Conservation (phyloP, 1,139 yeast genomes). For the Debaryomyces psychrophilus region DNA sequence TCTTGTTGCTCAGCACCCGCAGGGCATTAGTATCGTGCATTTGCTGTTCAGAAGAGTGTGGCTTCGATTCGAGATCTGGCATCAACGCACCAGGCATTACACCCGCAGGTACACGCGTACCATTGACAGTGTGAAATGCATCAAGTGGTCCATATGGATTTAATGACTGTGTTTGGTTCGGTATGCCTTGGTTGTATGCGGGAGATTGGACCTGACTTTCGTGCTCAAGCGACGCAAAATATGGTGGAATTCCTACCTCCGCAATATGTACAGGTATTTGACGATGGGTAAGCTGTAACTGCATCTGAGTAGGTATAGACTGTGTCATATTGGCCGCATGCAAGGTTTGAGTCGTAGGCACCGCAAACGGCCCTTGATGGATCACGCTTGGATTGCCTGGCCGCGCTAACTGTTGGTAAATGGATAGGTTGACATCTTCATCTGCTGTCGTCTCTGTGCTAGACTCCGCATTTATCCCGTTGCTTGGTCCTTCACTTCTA, state of each 20-base stretch:
- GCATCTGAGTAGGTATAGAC: not conserved
- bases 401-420: not conserved
- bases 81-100: not conserved
- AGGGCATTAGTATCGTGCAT: not conserved
- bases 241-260: not conserved
- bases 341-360: not conserved
- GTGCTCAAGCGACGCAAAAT: not conserved
- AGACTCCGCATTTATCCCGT: not conserved
- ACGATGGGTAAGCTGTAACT: not conserved
- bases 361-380: not conserved
- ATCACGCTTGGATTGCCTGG: not conserved
- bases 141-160: not conserved
- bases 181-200: not conserved
- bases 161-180: not conserved
- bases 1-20: not conserved
- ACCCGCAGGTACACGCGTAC: not conserved
- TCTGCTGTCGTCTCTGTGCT: not conserved
- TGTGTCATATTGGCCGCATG: not conserved
- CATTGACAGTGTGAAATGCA: not conserved
- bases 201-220: not conserved
- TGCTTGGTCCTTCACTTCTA: not conserved
- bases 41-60: not conserved
- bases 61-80: not conserved
- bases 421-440: not conserved
- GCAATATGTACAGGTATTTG: not conserved